Base-by-base conservation (phyloP, 352 stramenopile species). In the Pythium grandisporangium region DNA sequence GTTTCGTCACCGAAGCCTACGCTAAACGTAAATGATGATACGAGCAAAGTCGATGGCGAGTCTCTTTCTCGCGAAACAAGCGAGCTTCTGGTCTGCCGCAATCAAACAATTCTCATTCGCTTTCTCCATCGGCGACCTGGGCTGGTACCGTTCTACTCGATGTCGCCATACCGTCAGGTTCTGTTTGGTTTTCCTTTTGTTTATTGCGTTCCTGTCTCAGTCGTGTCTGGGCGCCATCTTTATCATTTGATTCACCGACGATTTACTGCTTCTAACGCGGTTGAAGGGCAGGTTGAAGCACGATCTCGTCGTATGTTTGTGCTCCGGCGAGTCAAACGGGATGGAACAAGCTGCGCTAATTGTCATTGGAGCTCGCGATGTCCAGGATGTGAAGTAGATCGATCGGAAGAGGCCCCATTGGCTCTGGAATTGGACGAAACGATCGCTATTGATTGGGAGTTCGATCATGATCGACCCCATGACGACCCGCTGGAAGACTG, bases 401-500 rank as follows among this genome's bases (percentile, higher is more conserved):
- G 49, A 4, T 34, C 49, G 3, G 50, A 52, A 5, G 54, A 52
- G 8, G 50, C 66, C 8, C 26, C 79, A 2, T 49, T 64, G 8
- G 55, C 72, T 17, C 34, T 75, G 21, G 40, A 52, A 7, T 73
- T 69, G 52, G 66, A 69, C 21, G 61, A 83, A 21, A 84, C 64
- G 7, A 62, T 87, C 37, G 71, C 73, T 3, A 71, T 90, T 23
- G 73, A 90, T 38, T 87, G 76, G 76, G 22, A 58, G 4, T 21
- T 60, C 0, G 47, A n/a, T n/a, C n/a, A n/a, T n/a, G n/a, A n/a
- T n/a, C n/a, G n/a, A n/a, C n/a, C n/a, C n/a, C n/a, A n/a, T n/a
- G n/a, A n/a, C n/a, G n/a, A n/a, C n/a, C 48, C 16, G 17, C 16
- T 30, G n/a, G 37, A 52, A n/a, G 44, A 62, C 8, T 53, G 45